These are phyloP conservation scores for Chrysoporthe austroafricana DNA, from an alignment of 2,329 filamentous ascomycete species.

Conservation along the genomic window DNA sequence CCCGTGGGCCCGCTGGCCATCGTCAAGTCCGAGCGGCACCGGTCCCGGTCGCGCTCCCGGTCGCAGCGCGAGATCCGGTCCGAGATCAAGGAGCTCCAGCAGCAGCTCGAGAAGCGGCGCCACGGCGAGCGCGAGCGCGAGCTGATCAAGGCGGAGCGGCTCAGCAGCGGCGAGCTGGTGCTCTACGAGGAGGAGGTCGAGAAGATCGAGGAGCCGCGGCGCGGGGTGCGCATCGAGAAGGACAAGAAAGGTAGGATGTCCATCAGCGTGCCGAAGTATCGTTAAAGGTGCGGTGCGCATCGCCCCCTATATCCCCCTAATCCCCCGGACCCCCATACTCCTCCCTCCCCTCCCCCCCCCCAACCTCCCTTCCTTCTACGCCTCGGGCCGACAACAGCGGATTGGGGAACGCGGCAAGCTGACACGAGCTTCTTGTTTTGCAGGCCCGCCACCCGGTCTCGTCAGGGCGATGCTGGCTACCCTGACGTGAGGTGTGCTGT, in stretches of 20 bases:
- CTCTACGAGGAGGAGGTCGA: constrained; percentile 65
- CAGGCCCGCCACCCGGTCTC: constrained; percentile 66
- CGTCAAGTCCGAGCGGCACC: constrained; percentile 37
- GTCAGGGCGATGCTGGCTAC: constrained; percentile 73
- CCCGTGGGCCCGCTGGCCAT: constrained; percentile 48
- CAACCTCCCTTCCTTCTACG: not conserved
- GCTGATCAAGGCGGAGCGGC: constrained; percentile 59
- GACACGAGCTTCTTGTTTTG: constrained; percentile 28
- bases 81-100: constrained; percentile 74
- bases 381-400: not conserved
- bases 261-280: constrained; percentile 77
- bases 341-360: constrained; percentile 25
- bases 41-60: constrained; percentile 47
- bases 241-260: constrained; percentile 96
- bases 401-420: constrained; percentile 3
- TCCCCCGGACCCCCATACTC: constrained; percentile 15
- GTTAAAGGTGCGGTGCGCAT: constrained; percentile 55
- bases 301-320: constrained; percentile 25
- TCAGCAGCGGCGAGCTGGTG: constrained; percentile 65
- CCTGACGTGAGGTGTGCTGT: constrained; percentile 57
- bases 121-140: constrained; percentile 52
- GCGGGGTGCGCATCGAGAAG: constrained; percentile 74
- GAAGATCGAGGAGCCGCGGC: constrained; percentile 56
- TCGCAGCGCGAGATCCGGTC: constrained; percentile 68
- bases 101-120: constrained; percentile 52